A percentile compares a stretch with the other conserved stretches of the same genome.
phyloP scores from a whole-genome alignment of 1,284 basidiomycete species.

The Sparassis latifolia region DNA sequence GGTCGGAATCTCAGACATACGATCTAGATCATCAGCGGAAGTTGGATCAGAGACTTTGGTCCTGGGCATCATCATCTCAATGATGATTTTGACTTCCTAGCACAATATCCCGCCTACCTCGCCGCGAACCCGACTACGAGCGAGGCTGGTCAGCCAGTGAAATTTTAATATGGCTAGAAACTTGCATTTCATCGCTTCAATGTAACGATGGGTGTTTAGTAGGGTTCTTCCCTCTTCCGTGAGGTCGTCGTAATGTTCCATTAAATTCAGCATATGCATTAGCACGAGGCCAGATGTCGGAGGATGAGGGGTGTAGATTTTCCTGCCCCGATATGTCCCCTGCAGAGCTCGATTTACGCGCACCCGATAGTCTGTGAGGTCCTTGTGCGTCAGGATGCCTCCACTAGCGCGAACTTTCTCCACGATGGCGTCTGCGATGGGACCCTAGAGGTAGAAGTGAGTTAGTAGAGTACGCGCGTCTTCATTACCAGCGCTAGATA shows the following conservation, averaged over 20 bases:
- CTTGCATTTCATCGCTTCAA: slow-evolving; percentile 76
- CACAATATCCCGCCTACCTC: slow-evolving; percentile 34
- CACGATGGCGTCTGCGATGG: slow-evolving; percentile 70
- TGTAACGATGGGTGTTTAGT: slow-evolving; percentile 61
- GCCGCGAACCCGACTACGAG: slow-evolving; percentile 64
- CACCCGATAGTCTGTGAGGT: slow-evolving; percentile 67
- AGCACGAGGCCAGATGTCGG: slow-evolving; percentile 81
- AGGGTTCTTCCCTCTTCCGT: slow-evolving; percentile 41
- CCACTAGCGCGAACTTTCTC: slow-evolving; percentile 62
- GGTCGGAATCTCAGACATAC: slow-evolving; percentile 64
- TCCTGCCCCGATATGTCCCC: slow-evolving; percentile 71
- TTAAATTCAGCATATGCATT: slow-evolving; percentile 74
- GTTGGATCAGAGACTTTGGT: slow-evolving; percentile 78
- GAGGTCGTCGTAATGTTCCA: slow-evolving; percentile 59
- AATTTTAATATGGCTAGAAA: neutral
- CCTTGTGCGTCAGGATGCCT: slow-evolving; percentile 72
- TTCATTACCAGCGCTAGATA: slow-evolving; percentile 21
- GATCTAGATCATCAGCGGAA: slow-evolving; percentile 49
- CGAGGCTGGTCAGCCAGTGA: neutral
- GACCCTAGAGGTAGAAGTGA: slow-evolving; percentile 38
- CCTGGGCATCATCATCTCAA: slow-evolving; percentile 28
- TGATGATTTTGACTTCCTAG: neutral
- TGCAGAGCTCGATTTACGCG: slow-evolving; percentile 69
- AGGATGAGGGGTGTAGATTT: slow-evolving; percentile 78
- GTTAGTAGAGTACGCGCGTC: no score